Conservation (phyloP, 495 filamentous ascomycete genomes). For the Lepraria neglecta region DNA sequence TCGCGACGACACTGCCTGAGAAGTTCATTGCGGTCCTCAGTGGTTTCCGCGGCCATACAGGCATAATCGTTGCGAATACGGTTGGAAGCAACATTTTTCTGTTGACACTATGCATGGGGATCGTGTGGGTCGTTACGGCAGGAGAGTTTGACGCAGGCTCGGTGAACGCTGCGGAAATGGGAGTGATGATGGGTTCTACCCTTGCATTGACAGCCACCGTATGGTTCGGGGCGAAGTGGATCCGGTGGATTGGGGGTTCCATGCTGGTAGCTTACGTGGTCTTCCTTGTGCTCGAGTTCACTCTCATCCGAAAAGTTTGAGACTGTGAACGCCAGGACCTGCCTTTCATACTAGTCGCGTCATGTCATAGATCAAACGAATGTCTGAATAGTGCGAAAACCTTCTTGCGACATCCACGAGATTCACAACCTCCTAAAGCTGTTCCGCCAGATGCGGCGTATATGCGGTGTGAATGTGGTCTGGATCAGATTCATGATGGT, state of each 20-base stretch:
- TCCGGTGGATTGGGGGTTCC: neutral
- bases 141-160: neutral
- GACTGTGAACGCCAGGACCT: too few species aligned
- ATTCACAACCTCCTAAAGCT: too few species aligned
- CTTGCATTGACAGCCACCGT: neutral
- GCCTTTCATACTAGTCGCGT: neutral
- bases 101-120: conserved; percentile 45
- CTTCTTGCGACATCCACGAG: too few species aligned
- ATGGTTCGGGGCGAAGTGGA: conserved; percentile 7
- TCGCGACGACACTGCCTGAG: conserved; percentile 47
- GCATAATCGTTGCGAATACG: conserved; percentile 49
- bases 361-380: neutral
- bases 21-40: conserved; percentile 48
- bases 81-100: conserved; percentile 54
- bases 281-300: neutral
- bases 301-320: neutral
- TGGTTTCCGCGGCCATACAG: conserved; percentile 40
- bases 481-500: too few species aligned
- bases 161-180: neutral
- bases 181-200: neutral
- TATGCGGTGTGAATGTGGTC: too few species aligned
- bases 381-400: neutral
- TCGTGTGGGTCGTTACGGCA: conserved; percentile 24
- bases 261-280: conserved; percentile 1
- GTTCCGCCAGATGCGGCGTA: too few species aligned